These are phyloP conservation scores for Candida ipomoeae DNA, from an alignment of 805 yeast genomes.

Conservation along the genomic window DNA sequence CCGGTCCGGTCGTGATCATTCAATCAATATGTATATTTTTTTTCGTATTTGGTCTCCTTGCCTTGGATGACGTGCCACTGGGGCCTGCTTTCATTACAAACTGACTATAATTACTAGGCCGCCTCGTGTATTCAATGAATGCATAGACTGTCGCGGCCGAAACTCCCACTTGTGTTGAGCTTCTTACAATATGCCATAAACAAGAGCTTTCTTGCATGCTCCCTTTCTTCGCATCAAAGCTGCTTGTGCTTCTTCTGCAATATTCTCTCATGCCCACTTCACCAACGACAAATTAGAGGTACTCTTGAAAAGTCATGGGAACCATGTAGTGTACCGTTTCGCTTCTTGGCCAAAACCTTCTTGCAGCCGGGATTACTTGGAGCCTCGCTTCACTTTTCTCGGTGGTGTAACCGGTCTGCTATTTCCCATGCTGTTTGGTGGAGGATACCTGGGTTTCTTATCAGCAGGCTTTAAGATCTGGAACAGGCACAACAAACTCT, in stretches of 20 bases:
- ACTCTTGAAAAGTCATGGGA: background rate
- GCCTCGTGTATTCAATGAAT: conserved; percentile 3
- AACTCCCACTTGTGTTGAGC: conserved; percentile 1
- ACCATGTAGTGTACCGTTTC: background rate
- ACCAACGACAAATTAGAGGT: background rate
- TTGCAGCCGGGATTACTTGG: conserved; percentile 29
- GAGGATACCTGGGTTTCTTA: conserved; percentile 72
- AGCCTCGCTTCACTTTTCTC: conserved; percentile 50
- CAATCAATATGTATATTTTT: conserved; percentile 1
- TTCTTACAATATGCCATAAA: conserved; percentile 2
- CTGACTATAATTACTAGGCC: conserved; percentile 6
- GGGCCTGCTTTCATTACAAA: conserved; percentile 5
- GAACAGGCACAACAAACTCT: conserved; percentile 91
- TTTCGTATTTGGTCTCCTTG: conserved; percentile 3
- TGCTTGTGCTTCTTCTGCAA: background rate
- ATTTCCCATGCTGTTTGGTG: conserved; percentile 37
- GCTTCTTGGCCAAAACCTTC: background rate
- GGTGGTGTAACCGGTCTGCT: conserved; percentile 57
- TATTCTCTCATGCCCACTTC: conserved; percentile 2
- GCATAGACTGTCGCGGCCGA: conserved; percentile 4
- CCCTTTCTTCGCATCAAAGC: background rate
- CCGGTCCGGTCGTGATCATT: background rate
- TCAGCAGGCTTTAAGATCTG: conserved; percentile 97
- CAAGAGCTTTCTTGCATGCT: conserved; percentile 1
- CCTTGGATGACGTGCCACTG: conserved; percentile 3